A percentile compares a stretch with the other conserved stretches of the same genome.
Evolutionary conservation across 495 filamentous ascomycete genomes (phyloP).

Genomic region (Aspergillus kassunensis): DNA sequence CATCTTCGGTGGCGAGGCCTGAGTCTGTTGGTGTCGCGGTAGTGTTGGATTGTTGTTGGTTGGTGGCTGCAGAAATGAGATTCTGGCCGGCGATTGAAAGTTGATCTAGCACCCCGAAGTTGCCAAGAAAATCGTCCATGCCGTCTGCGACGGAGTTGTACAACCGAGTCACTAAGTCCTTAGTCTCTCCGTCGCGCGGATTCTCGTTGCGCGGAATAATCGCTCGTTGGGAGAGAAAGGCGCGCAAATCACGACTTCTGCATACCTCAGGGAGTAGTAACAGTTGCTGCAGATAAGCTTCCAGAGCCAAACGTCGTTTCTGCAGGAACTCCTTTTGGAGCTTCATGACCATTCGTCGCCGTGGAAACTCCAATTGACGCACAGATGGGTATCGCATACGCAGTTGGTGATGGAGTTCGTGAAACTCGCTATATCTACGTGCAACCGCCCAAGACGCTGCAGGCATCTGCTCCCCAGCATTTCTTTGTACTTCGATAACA

Average conservation of each 20-base stretch:
- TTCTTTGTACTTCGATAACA: conserved; percentile 83
- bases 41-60: conserved; percentile 43
- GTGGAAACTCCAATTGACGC: conserved; percentile 84
- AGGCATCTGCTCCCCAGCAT: conserved; percentile 85
- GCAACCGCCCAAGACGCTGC: conserved; percentile 78
- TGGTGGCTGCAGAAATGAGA: conserved; percentile 82
- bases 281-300: conserved; percentile 80
- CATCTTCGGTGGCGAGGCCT: conserved; percentile 50
- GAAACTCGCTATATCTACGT: conserved; percentile 91
- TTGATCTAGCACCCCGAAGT: conserved; percentile 93
- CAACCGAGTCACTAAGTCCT: conserved; percentile 88
- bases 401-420: conserved; percentile 88
- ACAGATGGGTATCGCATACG: conserved; percentile 80
- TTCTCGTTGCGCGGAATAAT: conserved; percentile 60
- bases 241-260: conserved; percentile 83
- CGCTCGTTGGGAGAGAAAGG: conserved; percentile 87
- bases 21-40: conserved; percentile 32
- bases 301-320: conserved; percentile 76
- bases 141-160: conserved; percentile 96
- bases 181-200: conserved; percentile 56
- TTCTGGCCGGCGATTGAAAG: conserved; percentile 90
- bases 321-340: conserved; percentile 92
- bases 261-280: conserved; percentile 89
- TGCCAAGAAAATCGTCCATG: conserved; percentile 96
- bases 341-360: conserved; percentile 90